Evolutionary conservation across 305 asterid species (phyloP).

Genomic region (Ajuga reptans): DNA sequence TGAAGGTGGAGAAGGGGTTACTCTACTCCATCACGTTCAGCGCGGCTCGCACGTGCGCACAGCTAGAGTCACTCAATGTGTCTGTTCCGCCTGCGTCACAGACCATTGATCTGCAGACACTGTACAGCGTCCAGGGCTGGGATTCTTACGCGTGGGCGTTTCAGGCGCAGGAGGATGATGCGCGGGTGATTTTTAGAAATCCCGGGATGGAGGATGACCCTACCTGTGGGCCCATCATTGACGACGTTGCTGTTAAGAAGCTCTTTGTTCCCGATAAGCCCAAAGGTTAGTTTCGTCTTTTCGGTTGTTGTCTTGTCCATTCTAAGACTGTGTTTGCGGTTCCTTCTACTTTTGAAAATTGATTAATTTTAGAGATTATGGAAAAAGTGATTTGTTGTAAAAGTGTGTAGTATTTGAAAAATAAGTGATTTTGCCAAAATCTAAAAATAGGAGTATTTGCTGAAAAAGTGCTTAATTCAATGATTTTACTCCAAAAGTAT

Average conservation of each 20-base stretch:
- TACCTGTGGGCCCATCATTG: constrained; percentile 86
- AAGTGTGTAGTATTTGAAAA: too few species aligned
- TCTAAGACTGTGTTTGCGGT: too few species aligned
- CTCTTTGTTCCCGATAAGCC: constrained; percentile 60
- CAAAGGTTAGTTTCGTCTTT: constrained; percentile 47
- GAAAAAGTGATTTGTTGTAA: too few species aligned
- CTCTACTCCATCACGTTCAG: constrained; percentile 79
- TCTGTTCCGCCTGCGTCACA: constrained; percentile 75
- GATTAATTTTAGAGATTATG: too few species aligned
- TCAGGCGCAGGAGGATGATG: constrained; percentile 49
- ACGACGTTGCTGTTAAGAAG: constrained; percentile 81
- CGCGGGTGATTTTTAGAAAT: constrained; percentile 52
- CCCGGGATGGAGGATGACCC: constrained; percentile 99
- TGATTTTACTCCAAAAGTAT: too few species aligned
- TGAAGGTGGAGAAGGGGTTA: constrained; percentile 63
- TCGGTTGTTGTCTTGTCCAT: neutral
- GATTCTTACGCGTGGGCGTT: constrained; percentile 91
- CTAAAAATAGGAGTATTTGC: too few species aligned
- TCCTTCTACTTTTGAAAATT: too few species aligned
- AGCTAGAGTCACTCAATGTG: constrained; percentile 81
- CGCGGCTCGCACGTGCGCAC: constrained; percentile 95
- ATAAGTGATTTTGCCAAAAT: too few species aligned
- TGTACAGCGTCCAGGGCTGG: constrained; percentile 83
- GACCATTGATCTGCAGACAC: constrained; percentile 76
- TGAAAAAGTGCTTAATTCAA: too few species aligned